phyloP scores from a whole-genome alignment of 129 eudicot genomes.

The Centaurea solstitialis region DNA sequence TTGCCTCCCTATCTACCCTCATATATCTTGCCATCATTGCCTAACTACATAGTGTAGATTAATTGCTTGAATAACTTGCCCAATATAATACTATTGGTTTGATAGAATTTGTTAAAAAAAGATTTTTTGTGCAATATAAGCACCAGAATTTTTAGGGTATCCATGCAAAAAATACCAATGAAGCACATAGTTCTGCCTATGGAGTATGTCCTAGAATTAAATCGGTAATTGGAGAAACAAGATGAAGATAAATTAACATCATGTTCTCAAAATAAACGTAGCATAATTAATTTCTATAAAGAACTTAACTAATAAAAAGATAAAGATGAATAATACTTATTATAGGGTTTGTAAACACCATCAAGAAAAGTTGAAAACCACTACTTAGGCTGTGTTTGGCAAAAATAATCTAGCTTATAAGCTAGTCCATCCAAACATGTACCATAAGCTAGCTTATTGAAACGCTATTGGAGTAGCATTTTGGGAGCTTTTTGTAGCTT shows the following conservation, averaged over 20 bases:
- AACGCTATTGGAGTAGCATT: no score
- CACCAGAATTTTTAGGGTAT: background rate
- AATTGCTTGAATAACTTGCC: background rate
- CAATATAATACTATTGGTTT: background rate
- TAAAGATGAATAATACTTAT: background rate
- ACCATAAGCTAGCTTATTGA: no score
- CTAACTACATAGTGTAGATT: background rate
- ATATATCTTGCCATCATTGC: background rate
- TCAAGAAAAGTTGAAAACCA: no score
- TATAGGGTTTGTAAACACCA: background rate
- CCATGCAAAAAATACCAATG: background rate
- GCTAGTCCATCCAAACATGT: no score
- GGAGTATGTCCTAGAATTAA: background rate
- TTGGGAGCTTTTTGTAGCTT: no score
- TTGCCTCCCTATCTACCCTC: background rate
- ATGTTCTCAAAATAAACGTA: background rate
- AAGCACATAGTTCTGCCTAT: background rate
- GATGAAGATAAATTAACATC: background rate
- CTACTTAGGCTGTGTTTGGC: no score
- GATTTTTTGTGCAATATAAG: background rate
- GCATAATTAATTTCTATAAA: background rate
- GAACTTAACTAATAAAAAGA: background rate
- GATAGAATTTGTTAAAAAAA: background rate
- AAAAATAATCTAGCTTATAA: no score
- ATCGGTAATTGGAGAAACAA: background rate